Conservation (phyloP, 441 rosid genomes). For the Populus hybrid region DNA sequence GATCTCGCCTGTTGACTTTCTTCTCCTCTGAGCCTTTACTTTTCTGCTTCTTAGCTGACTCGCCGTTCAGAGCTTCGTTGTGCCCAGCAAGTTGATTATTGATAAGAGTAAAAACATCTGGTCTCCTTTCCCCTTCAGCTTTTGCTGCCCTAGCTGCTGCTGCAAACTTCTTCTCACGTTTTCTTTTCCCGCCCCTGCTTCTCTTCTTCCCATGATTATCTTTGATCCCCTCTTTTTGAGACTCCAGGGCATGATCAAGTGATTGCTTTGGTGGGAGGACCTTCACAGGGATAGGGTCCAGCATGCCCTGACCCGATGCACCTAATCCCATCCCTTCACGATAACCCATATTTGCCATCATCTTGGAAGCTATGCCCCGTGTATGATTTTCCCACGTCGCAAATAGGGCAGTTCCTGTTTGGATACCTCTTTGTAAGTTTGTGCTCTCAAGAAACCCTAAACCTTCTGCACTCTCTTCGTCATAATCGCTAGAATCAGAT, state of each 20-base stretch:
- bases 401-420: neutral
- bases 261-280: constrained; percentile 86
- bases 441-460: constrained; percentile 67
- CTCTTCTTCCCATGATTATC: constrained; percentile 49
- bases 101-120: constrained; percentile 87
- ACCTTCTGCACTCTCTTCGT: constrained; percentile 58
- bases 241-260: constrained; percentile 68
- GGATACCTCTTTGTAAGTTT: constrained; percentile 45
- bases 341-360: constrained; percentile 98
- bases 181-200: constrained; percentile 91
- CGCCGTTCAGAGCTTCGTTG: constrained; percentile 35
- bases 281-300: constrained; percentile 68
- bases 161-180: constrained; percentile 77
- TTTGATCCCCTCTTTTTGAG: constrained; percentile 43
- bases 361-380: constrained; percentile 89
- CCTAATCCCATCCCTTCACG: constrained; percentile 97
- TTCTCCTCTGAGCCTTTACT: constrained; percentile 48
- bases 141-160: constrained; percentile 57
- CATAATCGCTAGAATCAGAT: constrained; percentile 57
- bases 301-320: constrained; percentile 71
- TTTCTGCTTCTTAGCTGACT: constrained; percentile 35
- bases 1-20: constrained; percentile 59
- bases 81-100: constrained; percentile 59
- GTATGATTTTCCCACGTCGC: neutral
- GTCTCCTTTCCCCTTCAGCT: constrained; percentile 54